Percentiles rank a stretch among this genome's conserved stretches.
phyloP scores from a whole-genome alignment of 2,329 filamentous ascomycete species.

The Daldinia sp. region DNA sequence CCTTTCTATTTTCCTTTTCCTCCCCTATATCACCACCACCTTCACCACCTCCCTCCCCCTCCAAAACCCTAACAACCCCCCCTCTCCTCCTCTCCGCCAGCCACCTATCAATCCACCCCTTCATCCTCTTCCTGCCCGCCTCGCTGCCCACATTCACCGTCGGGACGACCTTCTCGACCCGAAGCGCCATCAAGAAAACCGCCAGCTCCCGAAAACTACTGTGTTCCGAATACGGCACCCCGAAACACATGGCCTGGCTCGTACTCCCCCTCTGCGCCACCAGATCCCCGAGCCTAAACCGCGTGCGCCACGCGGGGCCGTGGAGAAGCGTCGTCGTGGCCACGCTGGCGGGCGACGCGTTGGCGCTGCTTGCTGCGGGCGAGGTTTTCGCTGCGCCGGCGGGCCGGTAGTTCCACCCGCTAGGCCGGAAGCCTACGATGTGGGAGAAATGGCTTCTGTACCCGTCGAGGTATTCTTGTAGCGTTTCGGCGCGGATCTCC shows the following conservation, averaged over 20 bases:
- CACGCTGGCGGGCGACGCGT: slow-evolving; percentile 58
- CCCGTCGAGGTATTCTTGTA: slow-evolving; percentile 85
- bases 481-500: slow-evolving; percentile 89
- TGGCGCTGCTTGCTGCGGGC: slow-evolving; percentile 59
- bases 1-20: slow-evolving; percentile 47
- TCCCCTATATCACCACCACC: slow-evolving; percentile 43
- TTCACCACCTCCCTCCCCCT: slow-evolving; percentile 50
- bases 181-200: slow-evolving; percentile 87
- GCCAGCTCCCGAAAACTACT: slow-evolving; percentile 93
- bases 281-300: slow-evolving; percentile 76
- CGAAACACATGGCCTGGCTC: slow-evolving; percentile 84
- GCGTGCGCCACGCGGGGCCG: slow-evolving; percentile 74
- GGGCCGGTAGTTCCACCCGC: slow-evolving; percentile 86
- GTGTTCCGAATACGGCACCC: slow-evolving; percentile 95
- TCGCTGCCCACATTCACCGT: slow-evolving; percentile 84
- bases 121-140: slow-evolving; percentile 65
- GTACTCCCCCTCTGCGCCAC: slow-evolving; percentile 85
- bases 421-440: slow-evolving; percentile 89
- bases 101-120: slow-evolving; percentile 71
- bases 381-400: slow-evolving; percentile 61
- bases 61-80: slow-evolving; percentile 58
- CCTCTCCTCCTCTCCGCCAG: slow-evolving; percentile 64
- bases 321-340: slow-evolving; percentile 62
- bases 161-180: slow-evolving; percentile 89
- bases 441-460: slow-evolving; percentile 85